Evolutionary conservation across 495 filamentous ascomycete species (phyloP).

Genomic region (Evansstolkia leycettana): DNA sequence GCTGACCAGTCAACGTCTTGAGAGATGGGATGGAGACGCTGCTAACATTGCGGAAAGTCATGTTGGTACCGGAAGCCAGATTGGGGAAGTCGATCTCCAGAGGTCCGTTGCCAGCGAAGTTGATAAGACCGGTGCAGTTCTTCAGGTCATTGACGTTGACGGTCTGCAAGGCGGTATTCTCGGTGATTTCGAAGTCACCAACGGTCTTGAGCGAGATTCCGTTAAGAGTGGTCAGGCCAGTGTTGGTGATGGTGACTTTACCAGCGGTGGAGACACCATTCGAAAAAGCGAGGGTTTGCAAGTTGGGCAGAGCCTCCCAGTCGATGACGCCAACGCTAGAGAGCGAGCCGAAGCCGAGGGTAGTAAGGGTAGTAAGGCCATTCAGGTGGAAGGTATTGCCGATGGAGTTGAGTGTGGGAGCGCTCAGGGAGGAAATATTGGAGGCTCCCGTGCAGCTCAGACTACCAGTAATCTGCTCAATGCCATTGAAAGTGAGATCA

Average conservation of each 20-base stretch:
- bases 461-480: slow-evolving; percentile 54
- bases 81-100: slow-evolving; percentile 67
- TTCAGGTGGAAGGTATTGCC: slow-evolving; percentile 54
- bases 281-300: slow-evolving; percentile 55
- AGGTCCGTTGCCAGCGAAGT: slow-evolving; percentile 46
- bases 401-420: slow-evolving; percentile 34
- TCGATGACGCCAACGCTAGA: slow-evolving; percentile 48
- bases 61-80: slow-evolving; percentile 64
- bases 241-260: slow-evolving; percentile 68
- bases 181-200: slow-evolving; percentile 59
- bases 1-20: slow-evolving; percentile 57
- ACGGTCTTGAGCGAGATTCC: slow-evolving; percentile 64
- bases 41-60: slow-evolving; percentile 80
- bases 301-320: slow-evolving; percentile 60
- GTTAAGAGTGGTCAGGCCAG: slow-evolving; percentile 56
- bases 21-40: slow-evolving; percentile 67
- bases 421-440: slow-evolving; percentile 42
- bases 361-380: slow-evolving; percentile 51
- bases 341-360: slow-evolving; percentile 51
- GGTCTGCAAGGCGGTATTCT: slow-evolving; percentile 58
- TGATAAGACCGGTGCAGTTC: slow-evolving; percentile 48
- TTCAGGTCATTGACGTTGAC: slow-evolving; percentile 59
- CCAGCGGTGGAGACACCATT: slow-evolving; percentile 49
- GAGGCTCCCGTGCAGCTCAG: slow-evolving; percentile 48
- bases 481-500: slow-evolving; percentile 29